These are phyloP conservation scores for Zymoseptoria pseudotritici DNA, from an alignment of 2,329 filamentous ascomycete genomes.

Conservation along the genomic window DNA sequence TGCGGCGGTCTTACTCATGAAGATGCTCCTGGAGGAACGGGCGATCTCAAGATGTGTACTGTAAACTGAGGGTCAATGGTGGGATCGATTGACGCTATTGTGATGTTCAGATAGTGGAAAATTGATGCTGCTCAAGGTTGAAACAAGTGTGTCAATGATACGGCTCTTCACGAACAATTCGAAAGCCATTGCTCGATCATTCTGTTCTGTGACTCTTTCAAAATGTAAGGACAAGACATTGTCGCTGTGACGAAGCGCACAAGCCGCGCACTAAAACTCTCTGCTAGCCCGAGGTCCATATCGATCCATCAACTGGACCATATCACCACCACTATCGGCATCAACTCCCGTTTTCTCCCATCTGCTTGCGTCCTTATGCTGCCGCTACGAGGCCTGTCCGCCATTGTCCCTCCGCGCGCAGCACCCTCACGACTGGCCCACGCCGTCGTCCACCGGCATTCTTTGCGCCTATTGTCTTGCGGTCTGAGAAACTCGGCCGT, in stretches of 20 bases:
- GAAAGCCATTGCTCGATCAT: no score
- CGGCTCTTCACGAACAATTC: no score
- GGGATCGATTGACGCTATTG: no score
- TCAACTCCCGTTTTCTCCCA: background rate
- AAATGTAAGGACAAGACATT: no score
- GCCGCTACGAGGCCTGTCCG: conserved; percentile 3
- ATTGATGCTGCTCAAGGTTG: no score
- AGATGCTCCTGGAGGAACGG: background rate
- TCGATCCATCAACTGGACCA: background rate
- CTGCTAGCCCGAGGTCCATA: background rate
- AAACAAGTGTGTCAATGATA: no score
- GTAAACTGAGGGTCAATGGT: no score
- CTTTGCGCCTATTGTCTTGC: background rate
- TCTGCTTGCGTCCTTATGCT: conserved; percentile 7
- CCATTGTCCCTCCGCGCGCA: background rate
- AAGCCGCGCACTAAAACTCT: background rate
- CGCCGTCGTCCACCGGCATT: background rate
- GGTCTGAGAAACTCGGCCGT: conserved; percentile 4
- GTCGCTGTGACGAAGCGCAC: background rate
- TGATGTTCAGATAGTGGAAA: no score
- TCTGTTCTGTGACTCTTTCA: no score
- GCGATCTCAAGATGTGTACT: no score
- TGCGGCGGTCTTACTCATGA: background rate
- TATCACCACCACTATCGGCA: background rate
- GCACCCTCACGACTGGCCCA: background rate